A percentile compares a stretch with the other conserved stretches of the same genome.
Evolutionary conservation across 2,329 filamentous ascomycete genomes (phyloP).

Genomic region (Tympanopsis confertula): DNA sequence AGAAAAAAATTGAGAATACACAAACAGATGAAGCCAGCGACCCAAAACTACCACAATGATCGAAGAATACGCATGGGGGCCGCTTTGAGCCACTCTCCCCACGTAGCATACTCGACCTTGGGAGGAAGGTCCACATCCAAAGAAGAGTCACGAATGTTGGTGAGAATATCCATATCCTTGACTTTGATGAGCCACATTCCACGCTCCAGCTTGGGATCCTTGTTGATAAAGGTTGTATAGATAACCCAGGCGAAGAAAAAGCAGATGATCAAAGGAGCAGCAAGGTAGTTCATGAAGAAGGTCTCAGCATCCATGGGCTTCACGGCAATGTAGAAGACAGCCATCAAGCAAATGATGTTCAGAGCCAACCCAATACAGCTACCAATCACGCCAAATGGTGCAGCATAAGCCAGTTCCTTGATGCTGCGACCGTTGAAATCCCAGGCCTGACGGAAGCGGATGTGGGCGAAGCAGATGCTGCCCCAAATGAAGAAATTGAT

Average conservation of each 20-base stretch:
- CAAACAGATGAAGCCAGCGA: conserved; percentile 69
- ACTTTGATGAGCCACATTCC: conserved; percentile 57
- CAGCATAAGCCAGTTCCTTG: conserved; percentile 68
- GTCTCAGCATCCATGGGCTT: conserved; percentile 58
- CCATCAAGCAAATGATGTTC: conserved; percentile 65
- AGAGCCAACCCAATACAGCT: conserved; percentile 71
- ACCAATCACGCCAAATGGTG: conserved; percentile 67
- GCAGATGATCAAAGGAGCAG: conserved; percentile 52
- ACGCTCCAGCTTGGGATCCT: conserved; percentile 66
- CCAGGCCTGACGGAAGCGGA: conserved; percentile 83
- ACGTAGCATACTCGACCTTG: conserved; percentile 69
- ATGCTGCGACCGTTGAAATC: conserved; percentile 54
- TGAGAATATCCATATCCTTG: conserved; percentile 75
- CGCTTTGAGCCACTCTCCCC: conserved; percentile 59
- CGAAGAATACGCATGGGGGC: too few species aligned
- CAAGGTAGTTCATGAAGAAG: conserved; percentile 67
- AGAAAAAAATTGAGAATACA: conserved; percentile 64
- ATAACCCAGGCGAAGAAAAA: conserved; percentile 67
- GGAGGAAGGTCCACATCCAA: conserved; percentile 70
- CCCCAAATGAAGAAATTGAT: conserved; percentile 71
- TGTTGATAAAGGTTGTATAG: too few species aligned
- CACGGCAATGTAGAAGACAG: conserved; percentile 80
- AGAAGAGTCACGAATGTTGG: conserved; percentile 73
- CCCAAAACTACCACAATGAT: too few species aligned
- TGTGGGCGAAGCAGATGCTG: conserved; percentile 80